phyloP scores from a whole-genome alignment of 2,329 filamentous ascomycete genomes.

The Fusarium sp. region DNA sequence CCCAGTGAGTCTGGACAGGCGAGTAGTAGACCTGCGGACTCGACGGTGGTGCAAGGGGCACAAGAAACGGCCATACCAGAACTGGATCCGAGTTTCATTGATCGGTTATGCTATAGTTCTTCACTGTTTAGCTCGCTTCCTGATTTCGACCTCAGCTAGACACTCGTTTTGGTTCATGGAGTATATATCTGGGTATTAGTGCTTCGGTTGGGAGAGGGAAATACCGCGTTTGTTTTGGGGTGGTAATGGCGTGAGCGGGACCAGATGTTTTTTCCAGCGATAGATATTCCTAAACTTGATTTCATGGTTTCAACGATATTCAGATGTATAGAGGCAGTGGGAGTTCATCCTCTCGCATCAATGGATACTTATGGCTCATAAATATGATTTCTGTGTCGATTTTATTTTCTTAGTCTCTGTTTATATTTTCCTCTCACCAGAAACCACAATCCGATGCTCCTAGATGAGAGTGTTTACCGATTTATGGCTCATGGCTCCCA shows the following conservation, averaged over 20 bases:
- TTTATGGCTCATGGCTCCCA: too few relatives aligned
- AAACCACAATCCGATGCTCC: too few relatives aligned
- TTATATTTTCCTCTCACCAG: too few relatives aligned
- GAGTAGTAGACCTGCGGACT: neutral
- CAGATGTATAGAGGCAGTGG: neutral
- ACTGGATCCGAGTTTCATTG: neutral
- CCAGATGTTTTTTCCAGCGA: neutral
- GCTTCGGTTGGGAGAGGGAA: neutral
- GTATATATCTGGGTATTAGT: neutral
- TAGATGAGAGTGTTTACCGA: too few relatives aligned
- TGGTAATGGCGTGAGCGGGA: neutral
- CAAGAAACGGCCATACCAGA: neutral
- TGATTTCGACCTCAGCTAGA: neutral
- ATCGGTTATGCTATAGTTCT: slow-evolving; percentile 2
- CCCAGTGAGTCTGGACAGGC: neutral
- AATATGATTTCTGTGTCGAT: too few relatives aligned
- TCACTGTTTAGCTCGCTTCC: slow-evolving; percentile 6
- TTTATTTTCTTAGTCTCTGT: too few relatives aligned
- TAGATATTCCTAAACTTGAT: neutral
- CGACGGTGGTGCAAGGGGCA: neutral
- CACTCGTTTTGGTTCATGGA: neutral
- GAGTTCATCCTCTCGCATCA: neutral
- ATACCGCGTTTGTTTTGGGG: neutral
- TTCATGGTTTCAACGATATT: neutral
- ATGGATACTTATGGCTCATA: too few relatives aligned